phyloP scores from a whole-genome alignment of 495 filamentous ascomycete species.

The Penicillium nucicola region DNA sequence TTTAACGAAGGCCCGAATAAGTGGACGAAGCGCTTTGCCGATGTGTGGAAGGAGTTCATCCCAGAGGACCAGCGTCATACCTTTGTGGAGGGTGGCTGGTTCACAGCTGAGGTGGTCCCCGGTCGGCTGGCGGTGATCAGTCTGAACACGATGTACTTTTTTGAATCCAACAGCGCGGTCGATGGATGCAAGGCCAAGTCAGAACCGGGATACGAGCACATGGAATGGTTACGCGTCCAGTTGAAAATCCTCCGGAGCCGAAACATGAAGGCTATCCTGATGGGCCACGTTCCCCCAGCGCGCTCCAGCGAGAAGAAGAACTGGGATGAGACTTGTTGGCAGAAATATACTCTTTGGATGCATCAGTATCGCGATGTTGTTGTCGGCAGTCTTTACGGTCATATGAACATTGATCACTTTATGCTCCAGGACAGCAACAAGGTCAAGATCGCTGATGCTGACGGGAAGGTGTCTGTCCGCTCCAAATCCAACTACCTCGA shows the following conservation, averaged over 20 bases:
- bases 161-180: slow-evolving; percentile 83
- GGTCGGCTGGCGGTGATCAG: slow-evolving; percentile 85
- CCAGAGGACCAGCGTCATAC: slow-evolving; percentile 89
- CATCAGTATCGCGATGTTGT: slow-evolving; percentile 89
- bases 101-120: slow-evolving; percentile 87
- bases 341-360: slow-evolving; percentile 92
- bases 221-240: slow-evolving; percentile 96
- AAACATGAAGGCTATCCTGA: slow-evolving; percentile 92
- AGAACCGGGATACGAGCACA: slow-evolving; percentile 87
- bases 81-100: slow-evolving; percentile 93
- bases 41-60: slow-evolving; percentile 83
- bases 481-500: slow-evolving; percentile 75
- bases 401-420: slow-evolving; percentile 99
- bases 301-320: slow-evolving; percentile 74
- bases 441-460: slow-evolving; percentile 48
- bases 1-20: slow-evolving; percentile 78
- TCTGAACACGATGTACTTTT: slow-evolving; percentile 96
- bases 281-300: slow-evolving; percentile 90
- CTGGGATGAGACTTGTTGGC: slow-evolving; percentile 97
- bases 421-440: slow-evolving; percentile 84
- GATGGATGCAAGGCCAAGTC: slow-evolving; percentile 76
- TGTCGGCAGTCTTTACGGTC: slow-evolving; percentile 74
- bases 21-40: slow-evolving; percentile 69
- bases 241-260: slow-evolving; percentile 76
- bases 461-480: slow-evolving; percentile 47